Base-by-base conservation (phyloP, 768 basidiomycete species). In the Sporobolomyces pararoseus region DNA sequence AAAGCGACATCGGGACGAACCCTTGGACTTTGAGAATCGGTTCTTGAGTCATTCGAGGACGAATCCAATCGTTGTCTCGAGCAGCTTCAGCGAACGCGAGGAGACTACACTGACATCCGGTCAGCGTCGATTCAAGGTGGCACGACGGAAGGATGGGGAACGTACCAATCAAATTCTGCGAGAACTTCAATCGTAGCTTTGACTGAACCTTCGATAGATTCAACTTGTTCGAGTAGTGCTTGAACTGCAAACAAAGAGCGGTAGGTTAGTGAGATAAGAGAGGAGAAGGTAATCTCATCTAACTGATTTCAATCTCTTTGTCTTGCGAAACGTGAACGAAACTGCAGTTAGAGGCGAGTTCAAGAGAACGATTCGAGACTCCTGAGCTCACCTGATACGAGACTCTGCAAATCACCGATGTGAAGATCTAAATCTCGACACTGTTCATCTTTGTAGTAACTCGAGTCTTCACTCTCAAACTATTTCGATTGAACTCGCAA, bases 341-440 rank as follows among this genome's bases (percentile, higher is more conserved):
- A n/a, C n/a, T n/a, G n/a, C 34, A 14, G 21, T 25, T 49, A 34
- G 74, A 70, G 27, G 25, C 21, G 23, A 27, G 12, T 16, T 17
- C 29, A 12, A 29, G 49, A 46, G 14, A n/a, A 7, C 52, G 47
- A 23, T 62, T 35, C 27, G 12, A 19, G 72, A 42, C 10, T 42
- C 17, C 14, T 14, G 46, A 23, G 23, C 83, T 62, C 72, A 86
- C 87, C 91, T 12, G 87, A 86, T 73, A 97, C 94, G 14, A 86
- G 84, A 5, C 89, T 88, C 78, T 91, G 86, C 5, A 98, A 81
- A 77, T 97, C 95, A 14, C 95, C 95, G 65, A 94, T 86, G 75
- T 95, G 88, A 17, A 80, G 80, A 78, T 98, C 94, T 14, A 77
- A 23, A 37, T 77, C 76, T 25, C 59, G 42, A 60, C 75, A 76